Percentiles rank a stretch among this genome's conserved stretches.
These are phyloP conservation scores for Sporisorium iseilematis-ciliati DNA, from an alignment of 1,284 basidiomycete species.

Conservation along the genomic window DNA sequence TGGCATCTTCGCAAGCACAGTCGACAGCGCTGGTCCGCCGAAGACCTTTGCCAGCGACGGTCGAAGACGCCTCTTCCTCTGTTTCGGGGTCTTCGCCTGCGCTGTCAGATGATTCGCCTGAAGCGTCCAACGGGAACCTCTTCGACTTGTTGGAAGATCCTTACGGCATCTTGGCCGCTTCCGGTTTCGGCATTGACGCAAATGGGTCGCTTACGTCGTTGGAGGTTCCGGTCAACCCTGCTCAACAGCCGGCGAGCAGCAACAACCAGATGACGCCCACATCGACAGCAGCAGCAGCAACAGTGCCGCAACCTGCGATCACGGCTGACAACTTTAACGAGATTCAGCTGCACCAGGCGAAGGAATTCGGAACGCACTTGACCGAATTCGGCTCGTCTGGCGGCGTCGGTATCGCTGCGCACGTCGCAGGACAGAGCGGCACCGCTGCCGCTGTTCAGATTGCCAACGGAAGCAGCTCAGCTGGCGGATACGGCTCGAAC, in stretches of 20 bases:
- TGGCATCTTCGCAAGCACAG: background rate
- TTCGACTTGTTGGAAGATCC: slow-evolving; percentile 67
- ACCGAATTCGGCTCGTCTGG: slow-evolving; percentile 54
- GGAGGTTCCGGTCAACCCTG: slow-evolving; percentile 12
- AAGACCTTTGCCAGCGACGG: slow-evolving; percentile 62
- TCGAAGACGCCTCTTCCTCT: slow-evolving; percentile 63
- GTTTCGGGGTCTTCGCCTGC: slow-evolving; percentile 49
- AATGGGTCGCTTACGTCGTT: slow-evolving; percentile 30
- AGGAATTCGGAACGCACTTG: slow-evolving; percentile 54
- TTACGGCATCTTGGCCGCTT: slow-evolving; percentile 63
- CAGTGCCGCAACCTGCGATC: slow-evolving; percentile 16
- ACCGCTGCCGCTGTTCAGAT: slow-evolving; percentile 20
- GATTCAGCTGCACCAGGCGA: slow-evolving; percentile 59
- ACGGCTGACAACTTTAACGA: slow-evolving; percentile 55
- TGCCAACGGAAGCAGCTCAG: background rate
- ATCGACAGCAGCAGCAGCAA: slow-evolving; percentile 1
- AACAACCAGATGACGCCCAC: slow-evolving; percentile 20
- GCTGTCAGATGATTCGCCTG: slow-evolving; percentile 30
- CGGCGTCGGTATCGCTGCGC: slow-evolving; percentile 58
- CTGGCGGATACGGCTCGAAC: background rate
- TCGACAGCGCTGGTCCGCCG: slow-evolving; percentile 27
- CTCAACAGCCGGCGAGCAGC: background rate
- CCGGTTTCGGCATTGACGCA: slow-evolving; percentile 55
- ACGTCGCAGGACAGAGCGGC: slow-evolving; percentile 28
- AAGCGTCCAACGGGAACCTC: slow-evolving; percentile 30